Base-by-base conservation (phyloP, 148 eudicot genomes). In the Nepenthes mirabilis region DNA sequence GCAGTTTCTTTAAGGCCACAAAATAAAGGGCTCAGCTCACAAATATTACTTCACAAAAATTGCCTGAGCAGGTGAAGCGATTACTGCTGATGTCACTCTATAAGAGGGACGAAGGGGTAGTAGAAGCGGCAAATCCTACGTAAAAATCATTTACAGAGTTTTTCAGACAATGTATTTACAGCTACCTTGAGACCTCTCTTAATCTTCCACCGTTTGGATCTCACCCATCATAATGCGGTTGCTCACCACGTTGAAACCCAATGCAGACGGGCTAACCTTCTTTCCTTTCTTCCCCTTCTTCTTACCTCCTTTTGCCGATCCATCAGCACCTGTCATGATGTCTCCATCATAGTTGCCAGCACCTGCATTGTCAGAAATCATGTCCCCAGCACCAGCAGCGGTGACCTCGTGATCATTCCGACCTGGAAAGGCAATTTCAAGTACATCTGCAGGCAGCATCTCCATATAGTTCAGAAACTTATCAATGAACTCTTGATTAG, bases 161-260 rank as follows among this genome's bases (percentile, higher is more conserved):
- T 1, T 23, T 64, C 14, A 36, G 61, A 66, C 61, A 64, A 61
- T 60, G 83, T 79, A 79, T 80, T 57, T 82, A 81, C 85, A 83
- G 40, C 56, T 55, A 52, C 47, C 50, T 62, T 48, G 43, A 47
- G 14, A 9, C 32, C 65, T 37, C 50, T 59, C 70, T 78, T 81
- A 94, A 52, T 94, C 99, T 10, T 89, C 99, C 47, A 86, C 62
- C 0, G 75, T 73, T 70, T 94, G 95, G 62, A 94, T 94, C 85
- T 94, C 99, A 33, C 99, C 99, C 97, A 89, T 89, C 99, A 94
- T 88, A 58, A 94, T 94, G 33, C 99, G 80, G 80, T 94, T 94
- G 86, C 96, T 93, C 9, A 89, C 91, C 0, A 94, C 97, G 47
- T 84, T 94, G 63, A 94, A 94, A 55, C 99, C 99, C 76, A 94